These are phyloP conservation scores for Colletotrichum australisinense DNA, from an alignment of 2,329 filamentous ascomycete species.

Conservation along the genomic window DNA sequence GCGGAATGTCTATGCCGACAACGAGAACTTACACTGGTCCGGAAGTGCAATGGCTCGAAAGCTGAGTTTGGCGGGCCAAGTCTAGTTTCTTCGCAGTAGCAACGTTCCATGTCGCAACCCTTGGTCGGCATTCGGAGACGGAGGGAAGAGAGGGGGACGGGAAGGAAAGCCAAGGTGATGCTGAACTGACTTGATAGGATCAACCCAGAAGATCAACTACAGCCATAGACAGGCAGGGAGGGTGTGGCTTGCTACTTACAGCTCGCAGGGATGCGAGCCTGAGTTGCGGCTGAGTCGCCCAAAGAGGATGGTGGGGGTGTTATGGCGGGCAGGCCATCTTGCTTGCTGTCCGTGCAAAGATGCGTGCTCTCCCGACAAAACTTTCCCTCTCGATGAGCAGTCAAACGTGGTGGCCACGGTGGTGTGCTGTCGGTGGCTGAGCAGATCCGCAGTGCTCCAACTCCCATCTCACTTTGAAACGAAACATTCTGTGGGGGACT, in stretches of 20 bases:
- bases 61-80: constrained; percentile 10
- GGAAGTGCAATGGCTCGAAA: not conserved
- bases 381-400: not conserved
- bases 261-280: constrained; percentile 16
- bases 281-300: constrained; percentile 30
- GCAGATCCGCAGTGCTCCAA: constrained; percentile 5
- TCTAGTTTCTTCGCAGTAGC: constrained; percentile 4
- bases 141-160: not conserved
- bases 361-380: not conserved
- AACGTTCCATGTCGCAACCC: not conserved
- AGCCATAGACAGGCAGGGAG: not conserved
- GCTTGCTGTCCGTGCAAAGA: constrained; percentile 3
- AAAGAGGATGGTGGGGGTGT: constrained; percentile 15
- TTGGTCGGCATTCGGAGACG: constrained; percentile 12
- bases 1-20: not conserved
- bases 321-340: not conserved
- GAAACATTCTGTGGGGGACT: constrained; percentile 25
- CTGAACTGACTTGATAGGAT: not conserved
- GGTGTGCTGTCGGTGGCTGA: not conserved
- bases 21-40: not conserved
- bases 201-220: not conserved
- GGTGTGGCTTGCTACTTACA: constrained; percentile 26
- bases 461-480: constrained; percentile 18
- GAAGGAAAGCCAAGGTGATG: not conserved
- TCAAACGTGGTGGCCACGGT: not conserved